A percentile compares a stretch with the other conserved stretches of the same genome.
Conservation (phyloP, 495 filamentous ascomycete species). For the Lophium mytilinum region DNA sequence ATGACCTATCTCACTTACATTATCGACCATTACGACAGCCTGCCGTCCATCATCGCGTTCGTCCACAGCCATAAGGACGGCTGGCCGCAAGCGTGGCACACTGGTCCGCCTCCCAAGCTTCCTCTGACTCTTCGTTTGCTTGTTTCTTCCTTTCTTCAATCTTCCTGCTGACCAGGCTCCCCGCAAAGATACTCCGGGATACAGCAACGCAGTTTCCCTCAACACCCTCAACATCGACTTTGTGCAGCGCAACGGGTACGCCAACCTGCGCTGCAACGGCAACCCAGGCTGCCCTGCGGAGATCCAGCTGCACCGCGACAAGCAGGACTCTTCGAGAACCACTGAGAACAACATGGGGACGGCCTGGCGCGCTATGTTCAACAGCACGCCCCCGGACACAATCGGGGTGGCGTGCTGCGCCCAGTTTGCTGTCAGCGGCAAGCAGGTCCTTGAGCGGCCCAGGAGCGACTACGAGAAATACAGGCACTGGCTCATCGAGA, state of each 20-base stretch:
- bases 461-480: slow-evolving; percentile 46
- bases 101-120: slow-evolving; percentile 35
- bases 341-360: slow-evolving; percentile 24
- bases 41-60: slow-evolving; percentile 43
- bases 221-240: slow-evolving; percentile 39
- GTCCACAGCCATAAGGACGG: slow-evolving; percentile 41
- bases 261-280: slow-evolving; percentile 42
- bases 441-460: slow-evolving; percentile 42
- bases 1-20: slow-evolving; percentile 47
- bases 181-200: slow-evolving; percentile 30
- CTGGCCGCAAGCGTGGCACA: slow-evolving; percentile 38
- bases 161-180: no score
- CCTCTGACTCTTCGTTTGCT: no score
- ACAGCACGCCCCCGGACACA: slow-evolving; percentile 35
- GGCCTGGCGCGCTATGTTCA: slow-evolving; percentile 10
- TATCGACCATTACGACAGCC: slow-evolving; percentile 41
- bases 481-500: slow-evolving; percentile 53
- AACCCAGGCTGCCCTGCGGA: slow-evolving; percentile 38
- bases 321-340: slow-evolving; percentile 31
- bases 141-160: no score
- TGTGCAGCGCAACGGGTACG: slow-evolving; percentile 40
- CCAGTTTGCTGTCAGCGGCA: slow-evolving; percentile 57
- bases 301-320: slow-evolving; percentile 31
- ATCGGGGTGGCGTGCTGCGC: slow-evolving; percentile 57
- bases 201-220: no score